A percentile compares a stretch with the other conserved stretches of the same genome.
Evolutionary conservation across 2,329 filamentous ascomycete genomes (phyloP).

Genomic region (Trichoderma polysporum): DNA sequence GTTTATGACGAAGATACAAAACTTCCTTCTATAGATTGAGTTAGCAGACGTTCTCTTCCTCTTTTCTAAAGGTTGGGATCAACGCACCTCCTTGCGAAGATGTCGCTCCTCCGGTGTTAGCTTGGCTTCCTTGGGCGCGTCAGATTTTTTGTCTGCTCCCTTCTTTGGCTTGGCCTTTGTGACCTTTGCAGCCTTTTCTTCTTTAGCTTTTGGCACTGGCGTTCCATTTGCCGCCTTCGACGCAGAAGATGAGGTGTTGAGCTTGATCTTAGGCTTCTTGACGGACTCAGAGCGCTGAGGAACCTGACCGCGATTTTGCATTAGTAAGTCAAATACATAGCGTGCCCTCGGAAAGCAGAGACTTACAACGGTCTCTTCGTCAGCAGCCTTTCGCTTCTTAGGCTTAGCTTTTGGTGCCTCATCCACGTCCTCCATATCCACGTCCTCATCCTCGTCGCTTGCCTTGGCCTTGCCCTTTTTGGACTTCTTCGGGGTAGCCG

Average conservation of each 20-base stretch:
- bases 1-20: constrained; percentile 88
- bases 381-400: constrained; percentile 81
- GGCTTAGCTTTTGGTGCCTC: constrained; percentile 64
- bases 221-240: constrained; percentile 68
- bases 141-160: constrained; percentile 57
- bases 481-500: constrained; percentile 41
- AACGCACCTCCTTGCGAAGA: constrained; percentile 57
- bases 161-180: constrained; percentile 60
- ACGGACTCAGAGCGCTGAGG: constrained; percentile 60
- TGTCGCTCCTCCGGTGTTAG: constrained; percentile 58
- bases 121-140: constrained; percentile 55
- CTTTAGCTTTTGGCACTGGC: constrained; percentile 55
- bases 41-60: constrained; percentile 34
- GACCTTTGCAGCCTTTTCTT: constrained; percentile 52
- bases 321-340: not conserved
- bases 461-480: constrained; percentile 52
- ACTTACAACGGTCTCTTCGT: constrained; percentile 62
- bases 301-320: constrained; percentile 39
- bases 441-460: constrained; percentile 53
- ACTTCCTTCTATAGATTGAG: constrained; percentile 62
- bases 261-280: constrained; percentile 68
- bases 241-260: constrained; percentile 63
- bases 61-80: not conserved
- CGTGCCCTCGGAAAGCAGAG: not conserved
- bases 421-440: constrained; percentile 63